phyloP scores from a whole-genome alignment of 371 early-diverging fungal species.

The Actinomortierella wolfii region DNA sequence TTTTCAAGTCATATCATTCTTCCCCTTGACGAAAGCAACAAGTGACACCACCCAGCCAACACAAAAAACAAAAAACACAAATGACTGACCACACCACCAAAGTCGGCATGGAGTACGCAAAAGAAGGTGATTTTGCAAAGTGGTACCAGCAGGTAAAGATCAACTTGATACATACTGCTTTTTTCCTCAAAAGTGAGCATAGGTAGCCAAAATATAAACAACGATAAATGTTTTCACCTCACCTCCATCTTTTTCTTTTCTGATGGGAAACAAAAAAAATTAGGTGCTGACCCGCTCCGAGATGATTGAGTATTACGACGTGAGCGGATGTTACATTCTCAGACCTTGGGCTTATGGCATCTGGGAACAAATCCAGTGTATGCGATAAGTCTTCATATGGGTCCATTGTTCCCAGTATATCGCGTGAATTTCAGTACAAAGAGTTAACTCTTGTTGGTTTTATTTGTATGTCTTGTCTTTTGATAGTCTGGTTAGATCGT shows the following conservation, averaged over 20 bases:
- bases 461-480: no score
- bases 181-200: neutral
- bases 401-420: no score
- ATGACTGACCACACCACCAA: slow-evolving; percentile 16
- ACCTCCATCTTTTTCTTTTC: neutral
- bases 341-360: slow-evolving; percentile 96
- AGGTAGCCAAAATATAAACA: no score
- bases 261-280: neutral
- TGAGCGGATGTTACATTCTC: slow-evolving; percentile 98
- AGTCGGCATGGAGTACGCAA: slow-evolving; percentile 89
- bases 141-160: slow-evolving; percentile 87
- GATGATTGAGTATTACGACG: slow-evolving; percentile 98
- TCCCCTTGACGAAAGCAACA: no score
- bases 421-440: no score
- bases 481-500: slow-evolving; percentile 84
- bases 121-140: slow-evolving; percentile 86
- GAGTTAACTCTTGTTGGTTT: no score
- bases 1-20: no score
- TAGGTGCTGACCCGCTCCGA: slow-evolving; percentile 86
- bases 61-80: no score
- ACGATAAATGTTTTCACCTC: no score
- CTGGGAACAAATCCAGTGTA: slow-evolving; percentile 93
- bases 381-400: slow-evolving; percentile 1
- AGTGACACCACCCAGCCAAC: no score
- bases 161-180: neutral